Evolutionary conservation across 1,139 yeast species (phyloP), one percentile per base, ranked within the genome.

Genomic region (Pichia kudriavzevii): DNA sequence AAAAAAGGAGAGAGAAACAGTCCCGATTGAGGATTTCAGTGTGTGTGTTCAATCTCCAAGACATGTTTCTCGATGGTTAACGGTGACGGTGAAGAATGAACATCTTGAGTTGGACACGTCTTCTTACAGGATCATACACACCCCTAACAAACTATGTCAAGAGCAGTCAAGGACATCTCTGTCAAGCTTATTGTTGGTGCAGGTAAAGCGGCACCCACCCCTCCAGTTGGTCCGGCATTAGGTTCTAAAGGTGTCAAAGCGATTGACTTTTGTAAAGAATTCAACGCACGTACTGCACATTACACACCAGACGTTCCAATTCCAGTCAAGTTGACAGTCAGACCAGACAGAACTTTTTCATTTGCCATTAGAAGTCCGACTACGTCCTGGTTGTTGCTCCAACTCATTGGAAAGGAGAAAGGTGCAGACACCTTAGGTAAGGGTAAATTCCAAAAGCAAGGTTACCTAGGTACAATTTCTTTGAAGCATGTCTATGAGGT

Each of bases 181-280:
- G 87, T 91, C 40, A 91, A 88, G 60, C 73, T 91, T 46, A 79
- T 91, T 40, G 97, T 91, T 5, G 95, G 93, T n/a, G 98, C 98
- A 4, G 97, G 97, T 7, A 87, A 87, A 58, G 99, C 99, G 0
- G 93, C 97, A 1, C 98, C 99, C 28, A 81, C 95, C 1, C 99
- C 99, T 23, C 99, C 99, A 6, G 97, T 91, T 16, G 98, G 99
- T 46, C 99, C 99, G 26, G 98, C 98, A 0, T 67, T 91, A 38
- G 99, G 98, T 47, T 91, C 98, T 41, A 88, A 91, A 59, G 99
- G 98, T 66, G 95, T 91, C 39, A 93, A 93, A 59, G 97, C 98
- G 45, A 93, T 91, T 53, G 98, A 93, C 59, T 91, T 91, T 55
- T 91, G 98, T 66, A 93, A 91, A 61, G 97, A 91, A 59, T 93